phyloP scores from a whole-genome alignment of 2,329 filamentous ascomycete genomes.

The Grosmannia clavigera region DNA sequence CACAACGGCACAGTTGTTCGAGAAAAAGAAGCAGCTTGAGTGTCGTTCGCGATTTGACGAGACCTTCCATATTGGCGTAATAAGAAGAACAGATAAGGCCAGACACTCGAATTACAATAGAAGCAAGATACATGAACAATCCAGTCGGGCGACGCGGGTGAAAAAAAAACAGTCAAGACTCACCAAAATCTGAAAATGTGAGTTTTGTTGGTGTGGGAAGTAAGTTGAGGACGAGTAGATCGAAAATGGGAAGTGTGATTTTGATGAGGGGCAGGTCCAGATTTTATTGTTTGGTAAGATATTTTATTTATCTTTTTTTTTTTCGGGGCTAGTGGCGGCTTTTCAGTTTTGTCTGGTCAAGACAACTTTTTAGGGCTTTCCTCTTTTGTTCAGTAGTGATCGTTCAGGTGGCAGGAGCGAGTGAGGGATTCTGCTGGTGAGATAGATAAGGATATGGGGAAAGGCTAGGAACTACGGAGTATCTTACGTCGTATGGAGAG shows the following conservation, averaged over 20 bases:
- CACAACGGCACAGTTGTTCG: neutral
- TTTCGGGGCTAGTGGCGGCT: slow-evolving; percentile 2
- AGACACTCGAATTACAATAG: neutral
- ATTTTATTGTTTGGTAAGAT: slow-evolving; percentile 10
- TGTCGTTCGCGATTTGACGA: neutral
- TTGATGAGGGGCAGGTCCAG: slow-evolving; percentile 11
- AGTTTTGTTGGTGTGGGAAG: slow-evolving; percentile 5
- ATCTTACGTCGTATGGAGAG: neutral
- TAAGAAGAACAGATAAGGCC: neutral
- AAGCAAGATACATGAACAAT: neutral
- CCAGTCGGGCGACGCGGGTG: neutral
- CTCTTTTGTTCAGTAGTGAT: neutral
- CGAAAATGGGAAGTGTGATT: slow-evolving; percentile 9
- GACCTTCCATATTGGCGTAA: neutral
- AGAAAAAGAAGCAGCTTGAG: no score
- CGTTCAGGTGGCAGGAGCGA: slow-evolving; percentile 1
- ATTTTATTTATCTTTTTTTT: slow-evolving; percentile 8
- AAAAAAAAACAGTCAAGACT: neutral
- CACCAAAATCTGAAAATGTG: neutral
- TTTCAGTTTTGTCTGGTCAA: neutral
- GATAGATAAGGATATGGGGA: slow-evolving; percentile 1
- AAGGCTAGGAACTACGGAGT: neutral
- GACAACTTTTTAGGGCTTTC: slow-evolving; percentile 3
- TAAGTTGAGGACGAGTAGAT: slow-evolving; percentile 2
- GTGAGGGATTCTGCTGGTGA: neutral